A percentile compares a stretch with the other conserved stretches of the same genome.
Conservation (phyloP, 2,329 filamentous ascomycete genomes). For the Exserohilum turcica region DNA sequence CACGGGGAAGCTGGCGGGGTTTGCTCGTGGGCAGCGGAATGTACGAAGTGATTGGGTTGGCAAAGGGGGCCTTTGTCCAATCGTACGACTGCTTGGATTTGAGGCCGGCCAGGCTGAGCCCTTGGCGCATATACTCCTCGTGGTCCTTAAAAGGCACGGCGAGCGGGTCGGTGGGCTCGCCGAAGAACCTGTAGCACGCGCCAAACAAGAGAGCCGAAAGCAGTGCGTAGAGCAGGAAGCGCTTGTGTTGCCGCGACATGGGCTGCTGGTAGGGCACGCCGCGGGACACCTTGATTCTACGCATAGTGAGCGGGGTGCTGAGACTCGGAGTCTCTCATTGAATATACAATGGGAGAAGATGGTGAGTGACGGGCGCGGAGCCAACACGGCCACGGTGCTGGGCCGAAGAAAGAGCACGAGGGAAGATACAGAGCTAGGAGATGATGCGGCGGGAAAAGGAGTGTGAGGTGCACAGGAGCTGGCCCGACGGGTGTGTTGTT, state of each 20-base stretch:
- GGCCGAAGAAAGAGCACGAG: neutral
- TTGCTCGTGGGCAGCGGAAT: slow-evolving; percentile 46
- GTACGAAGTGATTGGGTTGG: slow-evolving; percentile 45
- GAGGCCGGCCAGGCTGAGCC: slow-evolving; percentile 18
- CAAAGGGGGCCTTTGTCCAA: slow-evolving; percentile 51
- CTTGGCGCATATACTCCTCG: slow-evolving; percentile 41
- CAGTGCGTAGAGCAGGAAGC: slow-evolving; percentile 34
- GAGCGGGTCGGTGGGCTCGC: slow-evolving; percentile 34
- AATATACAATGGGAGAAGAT: slow-evolving; percentile 5
- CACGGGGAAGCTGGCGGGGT: slow-evolving; percentile 46
- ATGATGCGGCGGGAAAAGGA: slow-evolving; percentile 1
- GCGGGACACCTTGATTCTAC: slow-evolving; percentile 37
- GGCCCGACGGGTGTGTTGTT: slow-evolving; percentile 1
- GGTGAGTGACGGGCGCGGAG: slow-evolving; percentile 1
- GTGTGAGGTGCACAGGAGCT: neutral
- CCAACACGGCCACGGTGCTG: neutral
- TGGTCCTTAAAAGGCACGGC: slow-evolving; percentile 38
- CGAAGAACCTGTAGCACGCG: slow-evolving; percentile 36
- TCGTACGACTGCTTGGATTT: slow-evolving; percentile 39
- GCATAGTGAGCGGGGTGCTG: slow-evolving; percentile 26
- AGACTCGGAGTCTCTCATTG: slow-evolving; percentile 6
- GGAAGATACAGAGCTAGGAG: neutral
- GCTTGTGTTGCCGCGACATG: slow-evolving; percentile 40
- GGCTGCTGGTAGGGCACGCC: slow-evolving; percentile 26
- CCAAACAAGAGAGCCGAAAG: slow-evolving; percentile 31